Conservation (phyloP, 768 basidiomycete species). For the Podaxis carcinomalis region DNA sequence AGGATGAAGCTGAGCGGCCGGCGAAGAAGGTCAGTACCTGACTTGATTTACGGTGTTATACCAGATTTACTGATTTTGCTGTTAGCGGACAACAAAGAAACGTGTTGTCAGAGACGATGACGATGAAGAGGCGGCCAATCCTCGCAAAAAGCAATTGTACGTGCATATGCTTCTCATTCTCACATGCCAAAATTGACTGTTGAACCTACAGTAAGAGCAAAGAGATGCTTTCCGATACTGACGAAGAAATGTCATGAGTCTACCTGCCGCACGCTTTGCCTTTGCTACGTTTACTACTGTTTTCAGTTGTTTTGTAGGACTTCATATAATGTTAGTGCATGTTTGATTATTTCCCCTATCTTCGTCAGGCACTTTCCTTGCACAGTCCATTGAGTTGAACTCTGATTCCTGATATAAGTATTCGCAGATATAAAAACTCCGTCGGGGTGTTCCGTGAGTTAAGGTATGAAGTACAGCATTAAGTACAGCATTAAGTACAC, state of each 20-base stretch:
- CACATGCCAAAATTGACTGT: conserved; percentile 10
- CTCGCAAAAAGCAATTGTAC: conserved; percentile 75
- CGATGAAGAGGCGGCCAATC: conserved; percentile 57
- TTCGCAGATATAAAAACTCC: not conserved
- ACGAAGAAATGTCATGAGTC: conserved; percentile 70
- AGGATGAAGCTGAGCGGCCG: conserved; percentile 62
- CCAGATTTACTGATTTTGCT: conserved; percentile 16
- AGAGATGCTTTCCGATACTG: conserved; percentile 82
- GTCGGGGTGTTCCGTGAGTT: not conserved
- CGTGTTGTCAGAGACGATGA: conserved; percentile 78
- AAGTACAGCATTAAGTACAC: not conserved
- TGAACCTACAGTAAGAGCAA: conserved; percentile 70
- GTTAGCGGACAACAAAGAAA: conserved; percentile 58
- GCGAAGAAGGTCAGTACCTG: conserved; percentile 56
- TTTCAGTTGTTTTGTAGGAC: not conserved
- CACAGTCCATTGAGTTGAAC: not conserved
- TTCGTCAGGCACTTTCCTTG: not conserved
- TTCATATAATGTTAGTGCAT: not conserved
- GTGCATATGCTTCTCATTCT: conserved; percentile 21
- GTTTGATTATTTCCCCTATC: not conserved
- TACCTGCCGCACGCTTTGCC: not conserved
- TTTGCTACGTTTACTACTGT: not conserved
- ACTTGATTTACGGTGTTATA: not conserved
- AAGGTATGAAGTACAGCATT: too few species aligned
- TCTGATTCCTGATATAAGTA: not conserved